Evolutionary conservation across 345 rosid genomes (phyloP), one percentile per base, ranked within the genome.

Genomic region (Firmiana major): DNA sequence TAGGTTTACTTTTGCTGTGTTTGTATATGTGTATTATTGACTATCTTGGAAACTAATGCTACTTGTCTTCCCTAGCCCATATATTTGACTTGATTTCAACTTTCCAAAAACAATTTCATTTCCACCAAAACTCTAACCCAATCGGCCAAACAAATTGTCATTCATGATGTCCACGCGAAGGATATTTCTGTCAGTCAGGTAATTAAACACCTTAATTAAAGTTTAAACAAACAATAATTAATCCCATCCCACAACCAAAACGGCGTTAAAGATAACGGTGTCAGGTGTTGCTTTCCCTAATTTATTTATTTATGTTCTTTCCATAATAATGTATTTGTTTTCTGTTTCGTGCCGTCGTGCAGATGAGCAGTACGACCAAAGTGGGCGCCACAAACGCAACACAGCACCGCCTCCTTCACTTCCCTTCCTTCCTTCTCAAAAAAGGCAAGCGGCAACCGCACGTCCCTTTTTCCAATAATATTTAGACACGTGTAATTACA

Each of bases 391-490:
- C 74, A 9, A 21, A 15, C 13, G 6, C 43, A 51, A 38, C 12
- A 36, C 24, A 13, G 26, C 59, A 49, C 43, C 73, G 28, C 13
- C 45, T 21, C 42, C 73, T 40, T 38, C 40, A 3, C 5, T 40
- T 40, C 21, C 42, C 9, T 49, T 45, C 42, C 2, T 13, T 58
- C 57, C 9, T 15, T 69, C 38, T 3, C 1, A 2, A 58, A 45
- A 9, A 57, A 73, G 21, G 69, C 6, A 49, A 70, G 81, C 81
- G 78, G 82, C 70, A 58, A 21, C 16, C 60, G 79, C 78, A 83
- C 83, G 83, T 79, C 77, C 45, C 42, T 48, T 64, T 46, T 16
- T 9, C 82, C 63, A 74, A 43, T 75, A 0, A 19, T 0, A 1
- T 19, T 1, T n/a, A 4, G 79, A 31, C 81, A 80, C 81, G 84